A percentile compares a stretch with the other conserved stretches of the same genome.
Evolutionary conservation across 164 flowering plant genomes (phyloP).

Genomic region (Nymphaea colorata): DNA sequence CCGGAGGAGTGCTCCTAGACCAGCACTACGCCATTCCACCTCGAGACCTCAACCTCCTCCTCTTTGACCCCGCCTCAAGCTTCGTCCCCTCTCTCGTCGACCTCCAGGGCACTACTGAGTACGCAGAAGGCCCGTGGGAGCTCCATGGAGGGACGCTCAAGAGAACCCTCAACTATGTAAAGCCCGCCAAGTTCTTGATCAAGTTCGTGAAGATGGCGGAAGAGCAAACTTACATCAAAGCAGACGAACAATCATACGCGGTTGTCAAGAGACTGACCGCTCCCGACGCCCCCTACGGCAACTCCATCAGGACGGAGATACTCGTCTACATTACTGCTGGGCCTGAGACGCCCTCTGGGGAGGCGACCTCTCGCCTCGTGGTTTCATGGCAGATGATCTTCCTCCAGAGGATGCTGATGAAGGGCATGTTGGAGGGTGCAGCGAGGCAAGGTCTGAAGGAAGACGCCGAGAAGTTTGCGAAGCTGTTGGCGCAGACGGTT

Average conservation of each 20-base stretch:
- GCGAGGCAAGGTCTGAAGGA: constrained; percentile 81
- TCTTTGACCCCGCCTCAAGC: constrained; percentile 60
- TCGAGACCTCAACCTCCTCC: constrained; percentile 51
- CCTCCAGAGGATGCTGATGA: constrained; percentile 89
- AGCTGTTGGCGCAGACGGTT: constrained; percentile 38
- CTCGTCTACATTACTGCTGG: constrained; percentile 76
- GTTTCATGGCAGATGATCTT: constrained; percentile 89
- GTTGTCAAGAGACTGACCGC: constrained; percentile 59
- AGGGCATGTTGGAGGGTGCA: constrained; percentile 86
- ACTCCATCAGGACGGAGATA: constrained; percentile 53
- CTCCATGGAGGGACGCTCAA: constrained; percentile 50
- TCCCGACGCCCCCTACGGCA: constrained; percentile 82
- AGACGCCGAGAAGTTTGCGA: constrained; percentile 45
- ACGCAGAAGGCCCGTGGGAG: constrained; percentile 58
- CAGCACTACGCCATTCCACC: constrained; percentile 51
- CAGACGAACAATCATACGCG: constrained; percentile 66
- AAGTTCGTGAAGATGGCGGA: constrained; percentile 80
- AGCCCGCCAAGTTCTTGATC: constrained; percentile 54
- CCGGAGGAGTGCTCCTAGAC: constrained; percentile 74
- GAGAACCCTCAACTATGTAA: constrained; percentile 51
- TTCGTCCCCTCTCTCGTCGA: constrained; percentile 44
- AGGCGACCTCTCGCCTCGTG: constrained; percentile 55
- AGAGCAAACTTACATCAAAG: constrained; percentile 76
- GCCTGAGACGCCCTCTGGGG: constrained; percentile 71
- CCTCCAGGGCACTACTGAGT: constrained; percentile 60